Percentiles rank a stretch among this genome's conserved stretches.
Evolutionary conservation across 768 basidiomycete genomes (phyloP).

Genomic region (Amanita rubescens): DNA sequence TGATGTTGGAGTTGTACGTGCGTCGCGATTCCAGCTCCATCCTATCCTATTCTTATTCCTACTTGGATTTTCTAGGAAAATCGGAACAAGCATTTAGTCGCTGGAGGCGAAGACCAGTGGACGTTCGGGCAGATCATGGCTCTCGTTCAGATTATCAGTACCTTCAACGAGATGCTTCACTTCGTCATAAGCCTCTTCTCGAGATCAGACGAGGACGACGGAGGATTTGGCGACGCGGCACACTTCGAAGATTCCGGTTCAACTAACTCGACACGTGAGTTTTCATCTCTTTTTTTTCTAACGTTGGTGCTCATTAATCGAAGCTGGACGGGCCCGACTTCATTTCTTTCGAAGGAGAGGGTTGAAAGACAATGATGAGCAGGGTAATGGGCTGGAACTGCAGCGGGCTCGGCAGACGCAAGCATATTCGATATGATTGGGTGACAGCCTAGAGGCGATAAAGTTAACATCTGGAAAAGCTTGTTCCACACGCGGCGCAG

Average conservation of each 20-base stretch:
- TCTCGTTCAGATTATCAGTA: conserved; percentile 6
- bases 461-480: too few species aligned
- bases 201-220: neutral
- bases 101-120: conserved; percentile 3
- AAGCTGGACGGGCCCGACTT: conserved; percentile 5
- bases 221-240: neutral
- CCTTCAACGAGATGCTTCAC: conserved; percentile 4
- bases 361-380: too few species aligned
- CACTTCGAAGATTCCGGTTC: neutral
- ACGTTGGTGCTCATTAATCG: neutral
- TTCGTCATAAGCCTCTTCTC: conserved; percentile 5
- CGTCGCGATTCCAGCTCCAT: neutral
- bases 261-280: neutral
- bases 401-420: too few species aligned
- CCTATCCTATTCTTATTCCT: neutral
- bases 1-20: conserved; percentile 13
- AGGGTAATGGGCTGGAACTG: too few species aligned
- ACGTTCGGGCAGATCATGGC: conserved; percentile 11
- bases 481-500: too few species aligned
- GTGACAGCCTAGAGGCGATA: too few species aligned
- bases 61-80: neutral
- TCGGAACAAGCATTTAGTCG: neutral
- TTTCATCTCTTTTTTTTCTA: neutral
- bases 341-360: too few species aligned
- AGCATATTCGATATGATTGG: too few species aligned